phyloP scores from a whole-genome alignment of 768 basidiomycete species.

The Panaeolus papilionaceus region DNA sequence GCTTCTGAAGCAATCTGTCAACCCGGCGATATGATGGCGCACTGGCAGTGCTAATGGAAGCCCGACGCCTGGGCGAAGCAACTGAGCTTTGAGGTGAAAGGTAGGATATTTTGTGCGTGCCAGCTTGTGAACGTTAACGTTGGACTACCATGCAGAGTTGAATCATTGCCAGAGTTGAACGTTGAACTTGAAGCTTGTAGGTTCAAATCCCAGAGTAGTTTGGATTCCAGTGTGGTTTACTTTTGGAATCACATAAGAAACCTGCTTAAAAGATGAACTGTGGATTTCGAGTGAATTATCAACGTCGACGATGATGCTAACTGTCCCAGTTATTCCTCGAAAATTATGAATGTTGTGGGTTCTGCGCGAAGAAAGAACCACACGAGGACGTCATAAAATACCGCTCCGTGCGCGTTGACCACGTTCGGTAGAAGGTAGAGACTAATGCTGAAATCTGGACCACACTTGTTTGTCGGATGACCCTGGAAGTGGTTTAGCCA shows the following conservation, averaged over 20 bases:
- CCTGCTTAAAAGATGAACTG: neutral
- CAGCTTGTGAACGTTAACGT: no score
- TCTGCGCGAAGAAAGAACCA: neutral
- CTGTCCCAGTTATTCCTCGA: neutral
- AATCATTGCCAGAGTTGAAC: no score
- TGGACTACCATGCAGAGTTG: no score
- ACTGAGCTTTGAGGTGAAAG: no score
- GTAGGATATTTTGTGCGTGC: no score
- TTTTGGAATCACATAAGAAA: neutral
- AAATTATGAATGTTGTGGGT: neutral
- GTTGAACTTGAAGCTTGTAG: no score
- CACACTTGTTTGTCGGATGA: no score
- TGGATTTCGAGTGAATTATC: neutral
- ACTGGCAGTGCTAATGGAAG: neutral
- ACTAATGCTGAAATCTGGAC: no score
- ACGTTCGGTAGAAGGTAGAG: neutral
- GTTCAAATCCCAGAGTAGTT: no score
- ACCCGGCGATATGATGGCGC: neutral
- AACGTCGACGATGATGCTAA: neutral
- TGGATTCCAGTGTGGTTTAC: no score
- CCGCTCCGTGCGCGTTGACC: neutral
- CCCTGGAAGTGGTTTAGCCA: no score
- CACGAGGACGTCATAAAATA: neutral
- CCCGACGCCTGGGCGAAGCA: no score
- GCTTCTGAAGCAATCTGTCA: conserved; percentile 12